Evolutionary conservation across 495 filamentous ascomycete genomes (phyloP).

Genomic region (Penicillium cinerascens): DNA sequence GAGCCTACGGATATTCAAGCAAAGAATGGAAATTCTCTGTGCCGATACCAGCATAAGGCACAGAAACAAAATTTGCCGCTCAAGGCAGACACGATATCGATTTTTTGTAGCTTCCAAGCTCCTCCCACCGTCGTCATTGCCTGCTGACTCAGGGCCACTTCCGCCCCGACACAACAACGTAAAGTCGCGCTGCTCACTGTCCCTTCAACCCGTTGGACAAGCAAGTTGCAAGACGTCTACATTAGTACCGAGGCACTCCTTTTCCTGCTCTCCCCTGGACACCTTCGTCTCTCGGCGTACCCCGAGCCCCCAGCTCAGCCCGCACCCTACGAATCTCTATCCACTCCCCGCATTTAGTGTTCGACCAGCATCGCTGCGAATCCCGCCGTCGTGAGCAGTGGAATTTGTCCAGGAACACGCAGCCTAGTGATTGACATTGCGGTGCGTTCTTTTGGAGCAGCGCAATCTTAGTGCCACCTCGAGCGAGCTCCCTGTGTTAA

Average conservation of each 20-base stretch:
- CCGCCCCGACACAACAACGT: slow-evolving; percentile 11
- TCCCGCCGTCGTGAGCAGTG: background rate
- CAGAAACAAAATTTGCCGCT: background rate
- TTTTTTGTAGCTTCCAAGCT: slow-evolving; percentile 3
- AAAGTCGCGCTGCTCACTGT: background rate
- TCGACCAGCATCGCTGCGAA: slow-evolving; percentile 8
- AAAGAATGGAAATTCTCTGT: background rate
- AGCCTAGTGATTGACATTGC: background rate
- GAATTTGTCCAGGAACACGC: background rate
- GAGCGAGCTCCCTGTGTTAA: slow-evolving; percentile 1
- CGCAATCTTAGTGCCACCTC: background rate
- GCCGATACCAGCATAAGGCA: background rate
- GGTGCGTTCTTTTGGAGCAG: background rate
- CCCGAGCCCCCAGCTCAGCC: slow-evolving; percentile 8
- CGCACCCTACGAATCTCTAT: slow-evolving; percentile 4
- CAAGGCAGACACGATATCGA: slow-evolving; percentile 13
- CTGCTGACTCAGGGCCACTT: slow-evolving; percentile 22
- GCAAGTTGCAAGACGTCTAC: background rate
- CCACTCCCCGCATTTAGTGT: slow-evolving; percentile 34
- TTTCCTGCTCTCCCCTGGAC: background rate
- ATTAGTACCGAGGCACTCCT: background rate
- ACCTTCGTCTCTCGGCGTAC: background rate
- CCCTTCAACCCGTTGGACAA: background rate
- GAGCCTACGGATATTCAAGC: background rate
- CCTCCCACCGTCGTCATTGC: slow-evolving; percentile 20